A percentile compares a stretch with the other conserved stretches of the same genome.
Conservation (phyloP, 352 stramenopile genomes). For the Phytophthora citrophthora region DNA sequence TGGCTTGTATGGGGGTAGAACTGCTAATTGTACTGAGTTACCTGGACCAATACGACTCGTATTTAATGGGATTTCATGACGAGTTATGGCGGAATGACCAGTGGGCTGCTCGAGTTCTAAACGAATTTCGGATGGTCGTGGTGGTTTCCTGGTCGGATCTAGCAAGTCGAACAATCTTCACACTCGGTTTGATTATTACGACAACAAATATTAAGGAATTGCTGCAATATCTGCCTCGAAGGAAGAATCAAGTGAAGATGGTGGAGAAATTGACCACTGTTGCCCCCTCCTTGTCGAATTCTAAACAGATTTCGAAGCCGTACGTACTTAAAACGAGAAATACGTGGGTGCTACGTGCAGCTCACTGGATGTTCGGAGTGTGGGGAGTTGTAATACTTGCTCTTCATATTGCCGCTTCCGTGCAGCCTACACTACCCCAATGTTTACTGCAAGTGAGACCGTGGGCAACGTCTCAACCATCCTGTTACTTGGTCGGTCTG, state of each 20-base stretch:
- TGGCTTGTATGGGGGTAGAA: slow-evolving; percentile 22
- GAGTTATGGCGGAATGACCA: slow-evolving; percentile 28
- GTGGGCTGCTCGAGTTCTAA: slow-evolving; percentile 22
- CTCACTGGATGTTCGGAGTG: slow-evolving; percentile 14
- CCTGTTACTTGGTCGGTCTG: slow-evolving; percentile 39
- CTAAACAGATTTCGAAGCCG: not conserved
- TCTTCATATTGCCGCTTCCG: slow-evolving; percentile 22
- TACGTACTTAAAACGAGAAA: no score
- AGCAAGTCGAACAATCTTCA: slow-evolving; percentile 24
- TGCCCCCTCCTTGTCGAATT: not conserved
- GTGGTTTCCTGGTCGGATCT: slow-evolving; percentile 35
- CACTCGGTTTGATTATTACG: slow-evolving; percentile 9
- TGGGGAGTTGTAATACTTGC: slow-evolving; percentile 24
- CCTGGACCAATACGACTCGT: slow-evolving; percentile 1
- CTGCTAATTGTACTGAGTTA: slow-evolving; percentile 23
- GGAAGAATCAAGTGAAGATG: not conserved
- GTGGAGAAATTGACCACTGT: not conserved
- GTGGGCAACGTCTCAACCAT: slow-evolving; percentile 31
- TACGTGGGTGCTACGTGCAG: not conserved
- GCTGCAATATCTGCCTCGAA: slow-evolving; percentile 2
- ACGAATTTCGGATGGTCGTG: slow-evolving; percentile 34
- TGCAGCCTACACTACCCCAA: slow-evolving; percentile 14
- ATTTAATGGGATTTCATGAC: slow-evolving; percentile 5
- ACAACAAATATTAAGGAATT: slow-evolving; percentile 28
- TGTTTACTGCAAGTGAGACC: slow-evolving; percentile 37